These are phyloP conservation scores for Cyberlindnera veronae DNA, from an alignment of 805 yeast species.

Conservation along the genomic window DNA sequence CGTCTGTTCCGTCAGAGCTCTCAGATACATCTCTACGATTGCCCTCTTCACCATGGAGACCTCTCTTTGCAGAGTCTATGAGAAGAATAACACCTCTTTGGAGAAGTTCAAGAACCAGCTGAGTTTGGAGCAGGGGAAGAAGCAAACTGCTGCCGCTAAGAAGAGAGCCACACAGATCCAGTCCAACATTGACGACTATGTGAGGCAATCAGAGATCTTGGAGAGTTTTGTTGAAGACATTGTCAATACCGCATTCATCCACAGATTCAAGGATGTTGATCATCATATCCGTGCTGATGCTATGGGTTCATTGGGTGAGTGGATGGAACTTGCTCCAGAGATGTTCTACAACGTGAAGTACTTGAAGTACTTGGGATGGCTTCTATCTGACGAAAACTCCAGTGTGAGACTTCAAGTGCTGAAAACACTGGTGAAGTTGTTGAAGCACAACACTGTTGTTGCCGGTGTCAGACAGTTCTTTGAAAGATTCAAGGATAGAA, in stretches of 20 bases:
- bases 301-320: conserved; percentile 54
- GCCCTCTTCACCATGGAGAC: conserved; percentile 59
- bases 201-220: conserved; percentile 48
- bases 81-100: conserved; percentile 33
- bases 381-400: conserved; percentile 65
- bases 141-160: conserved; percentile 35
- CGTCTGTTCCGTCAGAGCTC: conserved; percentile 63
- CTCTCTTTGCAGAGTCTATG: conserved; percentile 48
- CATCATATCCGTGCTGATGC: conserved; percentile 69
- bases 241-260: conserved; percentile 62
- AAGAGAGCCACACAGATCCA: conserved; percentile 46
- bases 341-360: conserved; percentile 65
- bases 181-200: conserved; percentile 37
- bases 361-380: conserved; percentile 80
- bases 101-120: conserved; percentile 38
- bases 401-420: conserved; percentile 64
- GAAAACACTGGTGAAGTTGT: conserved; percentile 48
- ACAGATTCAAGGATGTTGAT: conserved; percentile 79
- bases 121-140: conserved; percentile 30
- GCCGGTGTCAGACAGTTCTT: conserved; percentile 76
- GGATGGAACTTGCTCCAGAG: conserved; percentile 74
- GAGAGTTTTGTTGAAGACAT: conserved; percentile 62
- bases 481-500: conserved; percentile 62
- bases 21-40: conserved; percentile 64
- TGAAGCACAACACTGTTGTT: conserved; percentile 41